Evolutionary conservation across 768 basidiomycete species (phyloP), one percentile per base, ranked within the genome.

Genomic region (Mycena alexandri): DNA sequence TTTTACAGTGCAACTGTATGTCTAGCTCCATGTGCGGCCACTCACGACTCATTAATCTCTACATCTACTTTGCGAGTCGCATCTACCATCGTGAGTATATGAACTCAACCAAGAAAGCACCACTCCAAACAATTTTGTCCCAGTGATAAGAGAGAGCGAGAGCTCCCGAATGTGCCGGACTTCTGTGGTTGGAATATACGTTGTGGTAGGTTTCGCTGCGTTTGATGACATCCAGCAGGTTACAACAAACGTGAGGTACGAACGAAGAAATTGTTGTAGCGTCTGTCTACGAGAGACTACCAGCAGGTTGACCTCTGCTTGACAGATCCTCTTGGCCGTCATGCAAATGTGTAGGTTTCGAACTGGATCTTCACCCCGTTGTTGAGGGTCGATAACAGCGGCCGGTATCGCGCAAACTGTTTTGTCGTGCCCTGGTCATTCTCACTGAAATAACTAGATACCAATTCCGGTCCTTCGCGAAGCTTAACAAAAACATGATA

Each of bases 41-140:
- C 29, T 29, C 29, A 29, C 29, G 6, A 12, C 46, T 51, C 13
- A 47, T 38, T 36, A 14, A 55, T 43, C 12, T 9, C 10, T 50
- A 2, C 25, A 66, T 52, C 0, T 67, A 55, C n/a, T 67, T 67
- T 16, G 65, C 59, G 24, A 55, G 38, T 33, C 58, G 65, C 19
- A 54, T 68, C n/a, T 29, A 53, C 50, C 52, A 63, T 25, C 25
- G 67, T 68, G 1, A 24, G 61, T 42, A 29, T 6, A 29, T 6
- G 29, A 29, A 6, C 6, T 29, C 29, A 29, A 29, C 29, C 29
- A 29, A 29, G 3, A 29, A n/a, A 29, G 29, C 29, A 29, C 16
- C 11, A 38, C 38, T 38, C 38, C 2, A 38, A 11, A 5, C 38
- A 11, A 38, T 38, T 29, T 29, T 29, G 29, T 29, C 29, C 29